These are phyloP conservation scores for Centella asiatica DNA, from an alignment of 129 eudicot genomes.

Conservation along the genomic window DNA sequence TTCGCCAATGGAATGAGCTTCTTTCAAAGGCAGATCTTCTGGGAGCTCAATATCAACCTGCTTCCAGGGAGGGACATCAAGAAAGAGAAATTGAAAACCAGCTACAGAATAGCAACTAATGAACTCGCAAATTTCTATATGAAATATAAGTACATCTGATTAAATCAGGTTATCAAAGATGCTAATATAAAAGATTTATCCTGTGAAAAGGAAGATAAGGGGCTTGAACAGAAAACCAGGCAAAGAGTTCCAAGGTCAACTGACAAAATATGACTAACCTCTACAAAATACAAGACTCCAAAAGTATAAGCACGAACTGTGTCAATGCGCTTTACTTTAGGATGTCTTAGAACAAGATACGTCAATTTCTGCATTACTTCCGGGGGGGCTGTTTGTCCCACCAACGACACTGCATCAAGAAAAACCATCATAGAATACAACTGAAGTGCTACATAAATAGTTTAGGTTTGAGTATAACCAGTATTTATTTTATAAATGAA, in stretches of 20 bases:
- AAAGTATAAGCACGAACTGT: slow-evolving; percentile 88
- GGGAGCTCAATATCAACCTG: slow-evolving; percentile 95
- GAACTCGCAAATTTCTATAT: too few species aligned
- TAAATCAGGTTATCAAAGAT: too few species aligned
- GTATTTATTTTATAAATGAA: neutral
- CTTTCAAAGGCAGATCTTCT: slow-evolving; percentile 68
- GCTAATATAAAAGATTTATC: too few species aligned
- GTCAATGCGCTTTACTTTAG: slow-evolving; percentile 77
- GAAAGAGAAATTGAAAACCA: too few species aligned
- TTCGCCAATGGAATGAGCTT: slow-evolving; percentile 83
- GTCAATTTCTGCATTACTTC: slow-evolving; percentile 80
- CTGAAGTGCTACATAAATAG: neutral
- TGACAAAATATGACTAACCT: slow-evolving; percentile 35
- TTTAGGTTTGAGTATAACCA: neutral
- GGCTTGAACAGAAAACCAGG: neutral
- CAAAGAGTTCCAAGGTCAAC: neutral
- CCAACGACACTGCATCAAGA: slow-evolving; percentile 58
- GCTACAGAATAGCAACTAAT: too few species aligned
- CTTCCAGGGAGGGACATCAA: neutral
- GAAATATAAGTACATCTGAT: too few species aligned
- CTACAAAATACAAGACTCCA: slow-evolving; percentile 80
- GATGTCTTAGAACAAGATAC: slow-evolving; percentile 80
- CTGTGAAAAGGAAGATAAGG: neutral
- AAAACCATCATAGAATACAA: neutral
- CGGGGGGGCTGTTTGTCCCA: slow-evolving; percentile 93